These are phyloP conservation scores for Phytophthora constricta DNA, from an alignment of 352 stramenopile genomes.

Conservation along the genomic window DNA sequence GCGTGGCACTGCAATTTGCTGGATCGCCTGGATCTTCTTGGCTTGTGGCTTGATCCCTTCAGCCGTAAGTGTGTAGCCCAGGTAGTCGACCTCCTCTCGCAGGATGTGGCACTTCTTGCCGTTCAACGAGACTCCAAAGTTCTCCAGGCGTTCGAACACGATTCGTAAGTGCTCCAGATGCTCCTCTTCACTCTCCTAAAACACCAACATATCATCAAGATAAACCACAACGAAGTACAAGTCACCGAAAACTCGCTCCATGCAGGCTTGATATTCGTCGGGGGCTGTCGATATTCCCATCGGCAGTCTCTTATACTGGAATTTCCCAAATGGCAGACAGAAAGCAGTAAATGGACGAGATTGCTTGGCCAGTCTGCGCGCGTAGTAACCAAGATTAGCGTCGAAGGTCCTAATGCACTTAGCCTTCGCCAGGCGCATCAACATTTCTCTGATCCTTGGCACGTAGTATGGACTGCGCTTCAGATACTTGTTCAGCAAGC, in stretches of 20 bases:
- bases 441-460: slow-evolving; percentile 5
- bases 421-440: slow-evolving; percentile 3
- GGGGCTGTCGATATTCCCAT: slow-evolving; percentile 17
- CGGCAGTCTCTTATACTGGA: slow-evolving; percentile 11
- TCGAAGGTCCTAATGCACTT: slow-evolving; percentile 10
- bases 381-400: slow-evolving; percentile 16
- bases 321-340: slow-evolving; percentile 10
- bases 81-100: background rate
- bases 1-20: background rate
- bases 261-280: slow-evolving; percentile 17
- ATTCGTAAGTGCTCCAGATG: slow-evolving; percentile 4
- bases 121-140: slow-evolving; percentile 11
- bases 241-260: slow-evolving; percentile 6
- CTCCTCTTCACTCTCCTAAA: background rate
- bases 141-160: slow-evolving; percentile 1
- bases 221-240: slow-evolving; percentile 7
- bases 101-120: slow-evolving; percentile 3
- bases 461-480: slow-evolving; percentile 1
- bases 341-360: background rate
- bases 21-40: background rate
- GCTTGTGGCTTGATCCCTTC: background rate
- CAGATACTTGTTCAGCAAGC: background rate
- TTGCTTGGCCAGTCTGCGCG: background rate
- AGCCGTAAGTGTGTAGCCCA: background rate
- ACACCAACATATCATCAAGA: slow-evolving; percentile 10